phyloP scores from a whole-genome alignment of 495 filamentous ascomycete genomes.

The Tuber calosporum region DNA sequence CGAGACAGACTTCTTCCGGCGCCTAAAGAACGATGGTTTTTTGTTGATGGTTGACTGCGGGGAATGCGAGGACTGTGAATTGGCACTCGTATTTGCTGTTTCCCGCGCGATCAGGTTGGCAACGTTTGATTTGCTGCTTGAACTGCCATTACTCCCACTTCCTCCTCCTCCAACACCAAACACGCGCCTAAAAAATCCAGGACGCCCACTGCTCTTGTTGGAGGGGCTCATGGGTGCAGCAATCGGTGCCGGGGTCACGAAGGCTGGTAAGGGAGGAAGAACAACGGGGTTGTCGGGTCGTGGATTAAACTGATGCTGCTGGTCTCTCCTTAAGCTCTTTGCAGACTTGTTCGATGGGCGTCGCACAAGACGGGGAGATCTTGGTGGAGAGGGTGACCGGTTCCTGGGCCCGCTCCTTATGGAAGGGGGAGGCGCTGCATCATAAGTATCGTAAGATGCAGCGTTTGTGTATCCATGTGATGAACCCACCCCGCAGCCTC shows the following conservation, averaged over 20 bases:
- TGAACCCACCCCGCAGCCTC: conserved; percentile 37
- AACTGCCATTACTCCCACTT: conserved; percentile 30
- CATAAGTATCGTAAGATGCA: conserved; percentile 50
- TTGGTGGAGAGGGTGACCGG: conserved; percentile 45
- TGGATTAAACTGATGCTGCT: conserved; percentile 36
- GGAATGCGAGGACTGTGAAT: conserved; percentile 31
- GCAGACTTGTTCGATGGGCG: conserved; percentile 35
- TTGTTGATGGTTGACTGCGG: conserved; percentile 60
- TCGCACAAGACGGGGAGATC: conserved; percentile 45
- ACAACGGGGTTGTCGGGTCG: conserved; percentile 38
- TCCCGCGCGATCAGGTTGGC: conserved; percentile 24
- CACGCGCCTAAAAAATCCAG: conserved; percentile 85
- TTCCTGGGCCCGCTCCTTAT: conserved; percentile 71
- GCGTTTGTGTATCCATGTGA: conserved; percentile 39
- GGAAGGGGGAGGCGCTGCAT: conserved; percentile 83
- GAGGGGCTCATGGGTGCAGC: conserved; percentile 11
- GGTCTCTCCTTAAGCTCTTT: conserved; percentile 41
- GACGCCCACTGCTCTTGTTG: conserved; percentile 57
- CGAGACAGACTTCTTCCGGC: conserved; percentile 77
- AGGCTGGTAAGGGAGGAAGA: conserved; percentile 43
- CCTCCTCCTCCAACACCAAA: conserved; percentile 52
- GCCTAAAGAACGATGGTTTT: conserved; percentile 88
- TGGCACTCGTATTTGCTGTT: conserved; percentile 18
- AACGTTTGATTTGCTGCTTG: conserved; percentile 41
- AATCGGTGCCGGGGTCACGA: conserved; percentile 37